Conservation (phyloP, 2,329 filamentous ascomycete species). For the Fusarium nisikadoi region DNA sequence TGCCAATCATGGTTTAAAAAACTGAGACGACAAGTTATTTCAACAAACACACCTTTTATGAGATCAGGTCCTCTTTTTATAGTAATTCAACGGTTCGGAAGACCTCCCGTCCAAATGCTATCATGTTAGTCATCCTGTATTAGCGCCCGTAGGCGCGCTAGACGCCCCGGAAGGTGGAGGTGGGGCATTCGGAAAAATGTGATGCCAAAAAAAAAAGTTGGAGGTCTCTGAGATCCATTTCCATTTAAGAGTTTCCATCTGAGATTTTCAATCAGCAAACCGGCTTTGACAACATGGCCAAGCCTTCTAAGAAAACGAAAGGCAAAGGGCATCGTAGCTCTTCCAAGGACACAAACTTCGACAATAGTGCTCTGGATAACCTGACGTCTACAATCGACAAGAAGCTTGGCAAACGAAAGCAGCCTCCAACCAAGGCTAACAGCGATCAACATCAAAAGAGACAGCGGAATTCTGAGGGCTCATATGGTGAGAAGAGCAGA, state of each 20-base stretch:
- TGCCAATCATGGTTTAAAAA: constrained; percentile 25
- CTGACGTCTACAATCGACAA: constrained; percentile 68
- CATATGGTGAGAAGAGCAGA: constrained; percentile 33
- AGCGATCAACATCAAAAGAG: constrained; percentile 51
- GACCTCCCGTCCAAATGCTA: constrained; percentile 7
- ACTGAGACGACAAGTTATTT: neutral
- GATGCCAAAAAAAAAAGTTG: constrained; percentile 40
- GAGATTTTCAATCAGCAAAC: constrained; percentile 26
- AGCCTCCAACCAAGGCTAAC: constrained; percentile 51
- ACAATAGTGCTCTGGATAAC: constrained; percentile 61
- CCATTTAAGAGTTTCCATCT: constrained; percentile 33
- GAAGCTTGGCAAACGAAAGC: constrained; percentile 60
- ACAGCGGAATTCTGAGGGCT: constrained; percentile 48
- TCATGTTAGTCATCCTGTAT: constrained; percentile 15
- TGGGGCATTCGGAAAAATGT: constrained; percentile 34
- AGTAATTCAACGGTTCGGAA: constrained; percentile 17
- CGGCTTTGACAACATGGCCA: constrained; percentile 44
- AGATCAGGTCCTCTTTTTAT: neutral
- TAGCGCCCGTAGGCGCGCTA: constrained; percentile 34
- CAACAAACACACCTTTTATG: constrained; percentile 1
- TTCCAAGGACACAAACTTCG: constrained; percentile 50
- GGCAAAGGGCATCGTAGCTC: constrained; percentile 45
- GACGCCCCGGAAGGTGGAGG: constrained; percentile 30
- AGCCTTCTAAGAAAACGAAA: constrained; percentile 54
- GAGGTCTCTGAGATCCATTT: constrained; percentile 16